Evolutionary conservation across 2,329 filamentous ascomycete genomes (phyloP), one percentile per base, ranked within the genome.

Genomic region (Colletotrichum tanaceti): DNA sequence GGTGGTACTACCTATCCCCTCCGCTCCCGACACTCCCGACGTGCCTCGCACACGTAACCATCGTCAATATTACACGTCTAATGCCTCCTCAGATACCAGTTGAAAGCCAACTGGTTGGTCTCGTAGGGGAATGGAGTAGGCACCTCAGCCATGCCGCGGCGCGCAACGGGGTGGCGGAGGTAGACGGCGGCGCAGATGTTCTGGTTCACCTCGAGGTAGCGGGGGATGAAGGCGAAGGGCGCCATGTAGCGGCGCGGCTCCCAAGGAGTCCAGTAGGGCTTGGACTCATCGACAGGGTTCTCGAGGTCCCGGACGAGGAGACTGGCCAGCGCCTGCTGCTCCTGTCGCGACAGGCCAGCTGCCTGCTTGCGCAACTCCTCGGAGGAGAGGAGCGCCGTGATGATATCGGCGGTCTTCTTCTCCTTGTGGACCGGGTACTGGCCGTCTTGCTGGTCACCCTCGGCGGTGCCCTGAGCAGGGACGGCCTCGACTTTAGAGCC

Each of bases 161-260:
- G 87, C 32, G 93, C 96, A 50, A 98, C 95, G 0, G 96, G 96
- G 83, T 99, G 95, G 66, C 96, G 88, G 71, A 99, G 83, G 79
- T 99, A 99, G 47, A 99, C 94, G 13, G 96, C 96, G 1, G 94
- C 91, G 81, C 96, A 99, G 75, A 98, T 92, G 76, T 94, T 97
- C 80, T 97, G 96, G 84, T 98, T 98, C 74, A 99, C 96, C 82
- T 99, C 97, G 70, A 99, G 88, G 79, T 98, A 99, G 62, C 92
- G 86, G 13, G 96, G 96, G 73, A 99, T 94, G 80, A 97, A 98
- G 28, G 94, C 94, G 80, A 99, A 99, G 0, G 94, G 90, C 59
- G 88, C 86, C 92, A 99, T 97, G 80, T 88, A 98, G 60, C 91
- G 87, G 64, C 94, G 87, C 14, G 96, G 96, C 72, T 86, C 83